These are phyloP conservation scores for Pyrus hybrid DNA, from an alignment of 331 rosid genomes.

Conservation along the genomic window DNA sequence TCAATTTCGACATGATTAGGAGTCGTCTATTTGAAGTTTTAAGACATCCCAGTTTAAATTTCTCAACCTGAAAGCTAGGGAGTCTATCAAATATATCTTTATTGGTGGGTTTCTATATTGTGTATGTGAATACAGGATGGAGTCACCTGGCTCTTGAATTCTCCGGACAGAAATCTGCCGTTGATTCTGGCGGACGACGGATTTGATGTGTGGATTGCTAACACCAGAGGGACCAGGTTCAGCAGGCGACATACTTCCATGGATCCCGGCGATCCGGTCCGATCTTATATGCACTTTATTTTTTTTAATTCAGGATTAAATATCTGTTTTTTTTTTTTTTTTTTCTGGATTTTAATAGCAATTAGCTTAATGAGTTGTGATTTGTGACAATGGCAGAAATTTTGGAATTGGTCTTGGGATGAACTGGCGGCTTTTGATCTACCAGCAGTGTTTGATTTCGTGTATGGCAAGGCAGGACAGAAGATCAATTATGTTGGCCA, in stretches of 20 bases:
- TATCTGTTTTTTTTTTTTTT: neutral
- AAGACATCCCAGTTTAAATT: too few relatives aligned
- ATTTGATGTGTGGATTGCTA: slow-evolving; percentile 81
- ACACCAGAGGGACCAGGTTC: slow-evolving; percentile 76
- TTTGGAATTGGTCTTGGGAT: slow-evolving; percentile 90
- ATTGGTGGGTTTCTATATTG: neutral
- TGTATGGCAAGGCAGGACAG: slow-evolving; percentile 52
- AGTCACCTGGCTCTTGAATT: slow-evolving; percentile 59
- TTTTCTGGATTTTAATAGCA: neutral
- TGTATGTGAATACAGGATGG: slow-evolving; percentile 55
- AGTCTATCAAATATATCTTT: too few relatives aligned
- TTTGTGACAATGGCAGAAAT: slow-evolving; percentile 33
- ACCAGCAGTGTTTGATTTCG: slow-evolving; percentile 67
- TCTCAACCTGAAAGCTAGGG: neutral
- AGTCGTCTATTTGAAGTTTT: neutral
- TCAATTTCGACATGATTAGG: too few relatives aligned
- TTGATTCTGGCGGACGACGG: slow-evolving; percentile 71
- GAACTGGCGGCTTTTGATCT: slow-evolving; percentile 63
- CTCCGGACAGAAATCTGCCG: slow-evolving; percentile 68
- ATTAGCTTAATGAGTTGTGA: neutral
- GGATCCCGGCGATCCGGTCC: slow-evolving; percentile 37
- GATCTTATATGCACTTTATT: neutral
- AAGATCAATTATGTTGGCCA: slow-evolving; percentile 86
- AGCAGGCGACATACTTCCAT: slow-evolving; percentile 56
- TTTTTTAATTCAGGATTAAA: neutral